Conservation (phyloP, 2,329 filamentous ascomycete species). For the Chaetothyriales sp. region DNA sequence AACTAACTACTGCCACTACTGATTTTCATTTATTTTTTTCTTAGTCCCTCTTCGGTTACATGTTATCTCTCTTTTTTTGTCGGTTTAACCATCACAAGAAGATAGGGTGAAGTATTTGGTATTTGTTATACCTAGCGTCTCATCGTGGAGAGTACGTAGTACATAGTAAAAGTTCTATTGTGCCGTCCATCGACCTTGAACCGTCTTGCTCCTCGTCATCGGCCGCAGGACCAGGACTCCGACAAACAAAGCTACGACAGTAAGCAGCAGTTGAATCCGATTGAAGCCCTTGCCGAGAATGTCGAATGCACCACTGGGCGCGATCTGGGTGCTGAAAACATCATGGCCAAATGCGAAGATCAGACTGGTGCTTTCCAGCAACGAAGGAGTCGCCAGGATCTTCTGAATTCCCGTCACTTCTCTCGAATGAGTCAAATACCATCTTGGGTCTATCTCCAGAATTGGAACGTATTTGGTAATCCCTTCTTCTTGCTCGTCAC, state of each 20-base stretch:
- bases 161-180: constrained; percentile 4
- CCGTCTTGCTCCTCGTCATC: constrained; percentile 48
- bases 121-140: no score
- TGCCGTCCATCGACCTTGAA: constrained; percentile 15
- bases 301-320: constrained; percentile 84
- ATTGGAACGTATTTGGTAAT: constrained; percentile 59
- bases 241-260: constrained; percentile 61
- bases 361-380: constrained; percentile 82
- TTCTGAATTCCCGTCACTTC: constrained; percentile 62
- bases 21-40: no score
- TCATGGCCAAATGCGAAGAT: constrained; percentile 76
- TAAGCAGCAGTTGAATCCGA: constrained; percentile 69
- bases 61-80: no score
- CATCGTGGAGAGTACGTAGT: no score
- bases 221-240: constrained; percentile 69
- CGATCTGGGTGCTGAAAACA: constrained; percentile 69
- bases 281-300: constrained; percentile 87
- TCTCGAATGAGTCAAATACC: constrained; percentile 64
- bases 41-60: no score
- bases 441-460: constrained; percentile 71
- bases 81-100: no score
- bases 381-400: constrained; percentile 59
- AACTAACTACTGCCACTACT: no score
- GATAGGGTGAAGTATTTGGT: no score
- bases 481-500: constrained; percentile 69